These are phyloP conservation scores for Hygrophoropsis aurantiaca DNA, from an alignment of 768 basidiomycete species.

Conservation along the genomic window DNA sequence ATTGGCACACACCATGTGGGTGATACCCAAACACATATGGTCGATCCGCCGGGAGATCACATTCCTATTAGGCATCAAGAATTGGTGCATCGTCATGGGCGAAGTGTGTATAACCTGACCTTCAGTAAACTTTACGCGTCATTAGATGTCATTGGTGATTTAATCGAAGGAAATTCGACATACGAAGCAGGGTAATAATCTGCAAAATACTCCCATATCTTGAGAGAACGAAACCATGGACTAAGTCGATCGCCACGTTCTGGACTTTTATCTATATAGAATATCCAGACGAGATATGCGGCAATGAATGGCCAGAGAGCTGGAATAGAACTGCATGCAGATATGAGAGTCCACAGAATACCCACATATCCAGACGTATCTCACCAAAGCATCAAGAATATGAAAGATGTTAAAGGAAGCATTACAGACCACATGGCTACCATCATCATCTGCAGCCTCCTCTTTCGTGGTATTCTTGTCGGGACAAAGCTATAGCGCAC, in stretches of 20 bases:
- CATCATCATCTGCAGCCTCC: slow-evolving; percentile 84
- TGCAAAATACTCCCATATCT: slow-evolving; percentile 88
- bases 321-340: slow-evolving; percentile 71
- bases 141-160: not conserved
- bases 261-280: slow-evolving; percentile 73
- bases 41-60: slow-evolving; percentile 85
- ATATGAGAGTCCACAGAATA: not conserved
- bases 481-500: slow-evolving; percentile 69
- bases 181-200: slow-evolving; percentile 90
- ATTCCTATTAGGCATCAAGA: slow-evolving; percentile 55
- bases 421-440: slow-evolving; percentile 89
- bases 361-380: slow-evolving; percentile 17
- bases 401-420: slow-evolving; percentile 61
- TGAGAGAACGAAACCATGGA: slow-evolving; percentile 67
- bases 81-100: slow-evolving; percentile 1
- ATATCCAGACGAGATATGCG: slow-evolving; percentile 77
- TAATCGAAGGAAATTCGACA: slow-evolving; percentile 31
- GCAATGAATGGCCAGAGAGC: slow-evolving; percentile 83
- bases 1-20: slow-evolving; percentile 73
- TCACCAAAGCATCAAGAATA: slow-evolving; percentile 83
- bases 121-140: slow-evolving; percentile 43
- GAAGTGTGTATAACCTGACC: slow-evolving; percentile 31
- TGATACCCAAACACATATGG: slow-evolving; percentile 98
- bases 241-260: slow-evolving; percentile 70
- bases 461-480: slow-evolving; percentile 78